Conservation (phyloP, 495 filamentous ascomycete genomes). For the Aspergillus nidulans region DNA sequence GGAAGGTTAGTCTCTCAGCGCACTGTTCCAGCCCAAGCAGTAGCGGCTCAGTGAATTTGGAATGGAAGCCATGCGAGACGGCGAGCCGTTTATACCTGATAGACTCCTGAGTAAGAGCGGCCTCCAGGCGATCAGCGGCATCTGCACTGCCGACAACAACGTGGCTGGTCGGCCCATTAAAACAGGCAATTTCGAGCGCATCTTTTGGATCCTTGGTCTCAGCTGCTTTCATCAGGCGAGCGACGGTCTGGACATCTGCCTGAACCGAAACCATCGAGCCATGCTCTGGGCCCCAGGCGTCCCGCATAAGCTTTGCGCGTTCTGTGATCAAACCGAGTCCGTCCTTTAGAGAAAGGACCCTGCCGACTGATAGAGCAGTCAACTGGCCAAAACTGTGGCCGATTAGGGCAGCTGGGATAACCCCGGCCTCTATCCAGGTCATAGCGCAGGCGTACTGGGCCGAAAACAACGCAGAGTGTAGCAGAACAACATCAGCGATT, state of each 20-base stretch:
- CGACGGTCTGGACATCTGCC: slow-evolving; percentile 19
- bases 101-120: not conserved
- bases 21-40: slow-evolving; percentile 21
- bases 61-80: slow-evolving; percentile 52
- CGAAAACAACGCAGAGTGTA: slow-evolving; percentile 41
- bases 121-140: slow-evolving; percentile 24
- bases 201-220: not conserved
- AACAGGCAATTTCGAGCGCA: slow-evolving; percentile 1
- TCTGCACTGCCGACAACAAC: slow-evolving; percentile 36
- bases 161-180: slow-evolving; percentile 33
- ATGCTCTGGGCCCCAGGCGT: slow-evolving; percentile 39
- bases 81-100: slow-evolving; percentile 35
- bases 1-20: slow-evolving; percentile 24
- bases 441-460: slow-evolving; percentile 44
- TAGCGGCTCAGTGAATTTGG: slow-evolving; percentile 36
- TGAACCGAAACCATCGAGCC: slow-evolving; percentile 50
- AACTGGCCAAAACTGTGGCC: slow-evolving; percentile 49
- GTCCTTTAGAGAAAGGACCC: slow-evolving; percentile 28
- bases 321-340: slow-evolving; percentile 35
- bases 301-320: slow-evolving; percentile 38
- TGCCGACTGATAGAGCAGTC: slow-evolving; percentile 33
- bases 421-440: slow-evolving; percentile 43
- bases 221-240: slow-evolving; percentile 2
- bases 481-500: slow-evolving; percentile 28
- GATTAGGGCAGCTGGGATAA: slow-evolving; percentile 19